Evolutionary conservation across 148 eudicot genomes (phyloP).

Genomic region (Rhododendron kiyosumense): DNA sequence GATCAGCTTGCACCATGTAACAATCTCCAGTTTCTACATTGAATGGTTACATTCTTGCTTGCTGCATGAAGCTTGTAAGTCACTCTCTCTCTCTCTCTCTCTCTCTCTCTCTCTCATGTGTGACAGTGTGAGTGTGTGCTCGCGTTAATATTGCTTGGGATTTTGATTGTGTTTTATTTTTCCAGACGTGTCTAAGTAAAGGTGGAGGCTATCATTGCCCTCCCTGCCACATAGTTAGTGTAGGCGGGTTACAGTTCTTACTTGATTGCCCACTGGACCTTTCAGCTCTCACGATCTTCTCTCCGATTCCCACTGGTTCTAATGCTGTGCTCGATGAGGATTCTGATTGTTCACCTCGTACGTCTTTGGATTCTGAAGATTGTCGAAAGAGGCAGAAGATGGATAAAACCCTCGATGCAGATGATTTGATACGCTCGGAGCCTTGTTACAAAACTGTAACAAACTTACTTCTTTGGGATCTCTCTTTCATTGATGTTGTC

Average conservation of each 20-base stretch:
- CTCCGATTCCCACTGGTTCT: constrained; percentile 47
- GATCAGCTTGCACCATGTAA: not conserved
- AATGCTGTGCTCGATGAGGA: constrained; percentile 19
- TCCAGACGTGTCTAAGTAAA: constrained; percentile 78
- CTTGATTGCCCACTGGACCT: constrained; percentile 91
- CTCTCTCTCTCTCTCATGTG: constrained; percentile 12
- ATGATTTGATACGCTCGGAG: constrained; percentile 42
- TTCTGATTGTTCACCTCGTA: constrained; percentile 19
- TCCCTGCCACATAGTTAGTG: constrained; percentile 56
- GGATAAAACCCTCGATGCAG: constrained; percentile 31
- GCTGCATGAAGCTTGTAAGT: constrained; percentile 22
- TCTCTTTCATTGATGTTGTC: constrained; percentile 56
- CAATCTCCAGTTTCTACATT: not conserved
- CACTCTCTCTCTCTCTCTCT: constrained; percentile 19
- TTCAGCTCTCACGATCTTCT: constrained; percentile 53
- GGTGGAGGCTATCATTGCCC: constrained; percentile 67
- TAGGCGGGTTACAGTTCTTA: constrained; percentile 58
- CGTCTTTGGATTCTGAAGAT: constrained; percentile 10
- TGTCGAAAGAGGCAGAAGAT: constrained; percentile 32
- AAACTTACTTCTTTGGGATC: constrained; percentile 51
- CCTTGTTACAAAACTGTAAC: constrained; percentile 66
- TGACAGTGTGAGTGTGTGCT: not conserved
- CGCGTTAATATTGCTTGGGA: not conserved
- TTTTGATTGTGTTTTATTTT: constrained; percentile 1
- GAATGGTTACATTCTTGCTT: not conserved